These are phyloP conservation scores for Ophiostoma sp. DNA, from an alignment of 2,329 filamentous ascomycete genomes.

Conservation along the genomic window DNA sequence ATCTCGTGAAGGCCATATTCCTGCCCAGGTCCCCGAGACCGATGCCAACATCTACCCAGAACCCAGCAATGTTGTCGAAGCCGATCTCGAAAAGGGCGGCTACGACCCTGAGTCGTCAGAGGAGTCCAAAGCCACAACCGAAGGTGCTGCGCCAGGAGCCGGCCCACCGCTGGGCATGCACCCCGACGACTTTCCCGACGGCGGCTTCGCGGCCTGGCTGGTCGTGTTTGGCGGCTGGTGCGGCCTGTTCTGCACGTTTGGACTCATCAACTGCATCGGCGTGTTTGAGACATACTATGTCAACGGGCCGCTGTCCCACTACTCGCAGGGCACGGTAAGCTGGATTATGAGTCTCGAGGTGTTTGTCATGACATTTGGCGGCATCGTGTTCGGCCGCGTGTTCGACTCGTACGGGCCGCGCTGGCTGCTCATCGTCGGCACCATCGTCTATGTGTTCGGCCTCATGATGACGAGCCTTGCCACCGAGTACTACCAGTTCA, in stretches of 20 bases:
- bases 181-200: conserved; percentile 48
- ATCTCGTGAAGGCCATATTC: conserved; percentile 38
- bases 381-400: conserved; percentile 37
- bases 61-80: conserved; percentile 30
- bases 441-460: conserved; percentile 53
- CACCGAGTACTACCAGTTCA: conserved; percentile 38
- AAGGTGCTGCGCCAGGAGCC: background rate
- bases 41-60: conserved; percentile 35
- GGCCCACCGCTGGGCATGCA: conserved; percentile 30
- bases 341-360: conserved; percentile 54
- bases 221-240: conserved; percentile 40
- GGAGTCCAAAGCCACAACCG: background rate
- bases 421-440: conserved; percentile 47
- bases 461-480: conserved; percentile 56
- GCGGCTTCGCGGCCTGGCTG: conserved; percentile 46
- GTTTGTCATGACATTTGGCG: conserved; percentile 44
- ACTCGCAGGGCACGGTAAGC: conserved; percentile 46
- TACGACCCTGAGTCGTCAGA: conserved; percentile 13
- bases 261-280: conserved; percentile 42
- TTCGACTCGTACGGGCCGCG: conserved; percentile 57
- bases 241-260: conserved; percentile 38
- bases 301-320: conserved; percentile 40
- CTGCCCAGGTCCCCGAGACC: conserved; percentile 33
- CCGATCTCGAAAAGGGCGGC: conserved; percentile 35
- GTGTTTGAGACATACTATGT: conserved; percentile 54